A percentile compares a stretch with the other conserved stretches of the same genome.
Conservation (phyloP, 768 basidiomycete species). For the Tulasnella sp. region DNA sequence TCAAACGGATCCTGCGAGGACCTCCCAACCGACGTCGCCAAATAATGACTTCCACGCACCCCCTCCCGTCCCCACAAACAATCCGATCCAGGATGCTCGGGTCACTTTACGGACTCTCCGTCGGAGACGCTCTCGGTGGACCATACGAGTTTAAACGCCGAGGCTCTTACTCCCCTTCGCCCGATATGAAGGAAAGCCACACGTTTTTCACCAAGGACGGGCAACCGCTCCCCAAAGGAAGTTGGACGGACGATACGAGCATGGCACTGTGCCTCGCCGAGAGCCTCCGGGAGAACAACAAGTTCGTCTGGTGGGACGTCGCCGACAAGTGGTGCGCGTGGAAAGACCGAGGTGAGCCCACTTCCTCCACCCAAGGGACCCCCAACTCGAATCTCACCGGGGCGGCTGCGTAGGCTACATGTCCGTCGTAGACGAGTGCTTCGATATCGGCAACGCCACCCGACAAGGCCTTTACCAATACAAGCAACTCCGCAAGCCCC, state of each 20-base stretch:
- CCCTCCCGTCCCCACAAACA: not conserved
- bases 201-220: constrained; percentile 3
- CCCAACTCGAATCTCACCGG: not conserved
- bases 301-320: constrained; percentile 8
- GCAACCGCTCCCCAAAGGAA: constrained; percentile 12
- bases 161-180: not conserved
- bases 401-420: constrained; percentile 7
- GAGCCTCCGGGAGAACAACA: not conserved
- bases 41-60: not conserved
- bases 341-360: not conserved
- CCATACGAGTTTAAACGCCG: constrained; percentile 14
- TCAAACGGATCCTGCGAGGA: not conserved
- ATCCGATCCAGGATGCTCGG: constrained; percentile 13
- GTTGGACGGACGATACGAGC: constrained; percentile 16
- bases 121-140: constrained; percentile 14
- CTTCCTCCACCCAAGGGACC: not conserved
- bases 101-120: constrained; percentile 12
- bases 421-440: constrained; percentile 13
- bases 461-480: not conserved
- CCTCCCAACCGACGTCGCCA: not conserved
- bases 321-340: not conserved
- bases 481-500: not conserved
- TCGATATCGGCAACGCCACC: constrained; percentile 13
- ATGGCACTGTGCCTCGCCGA: constrained; percentile 6
- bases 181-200: constrained; percentile 7